Conservation (phyloP, 495 filamentous ascomycete genomes). For the Lichina pygmaea region DNA sequence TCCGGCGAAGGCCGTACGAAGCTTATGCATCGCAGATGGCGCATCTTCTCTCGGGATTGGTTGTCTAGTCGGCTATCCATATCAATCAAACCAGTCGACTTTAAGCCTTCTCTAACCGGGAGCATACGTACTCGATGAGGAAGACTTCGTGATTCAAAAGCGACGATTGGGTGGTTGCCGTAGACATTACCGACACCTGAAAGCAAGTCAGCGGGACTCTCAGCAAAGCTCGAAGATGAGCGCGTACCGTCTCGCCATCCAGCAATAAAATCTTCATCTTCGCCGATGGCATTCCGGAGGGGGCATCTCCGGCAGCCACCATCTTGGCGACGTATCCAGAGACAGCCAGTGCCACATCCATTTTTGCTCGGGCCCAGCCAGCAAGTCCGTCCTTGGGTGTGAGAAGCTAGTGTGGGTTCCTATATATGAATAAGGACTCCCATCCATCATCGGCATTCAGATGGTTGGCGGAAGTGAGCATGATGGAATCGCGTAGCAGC, state of each 20-base stretch:
- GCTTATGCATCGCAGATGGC: slow-evolving; percentile 78
- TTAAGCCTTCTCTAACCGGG: not conserved
- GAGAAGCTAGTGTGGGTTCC: no score
- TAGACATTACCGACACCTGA: slow-evolving; percentile 68
- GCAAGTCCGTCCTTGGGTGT: no score
- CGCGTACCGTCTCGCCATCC: slow-evolving; percentile 70
- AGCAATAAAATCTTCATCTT: slow-evolving; percentile 98
- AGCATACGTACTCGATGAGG: slow-evolving; percentile 44
- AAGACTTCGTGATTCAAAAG: slow-evolving; percentile 95
- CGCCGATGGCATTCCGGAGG: slow-evolving; percentile 39
- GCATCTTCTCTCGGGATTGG: slow-evolving; percentile 80
- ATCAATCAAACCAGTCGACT: slow-evolving; percentile 4
- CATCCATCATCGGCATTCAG: no score
- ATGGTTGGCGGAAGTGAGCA: no score
- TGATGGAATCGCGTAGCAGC: no score
- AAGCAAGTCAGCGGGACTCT: not conserved
- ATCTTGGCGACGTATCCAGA: slow-evolving; percentile 95
- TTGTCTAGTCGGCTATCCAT: slow-evolving; percentile 52
- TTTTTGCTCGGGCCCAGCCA: slow-evolving; percentile 9
- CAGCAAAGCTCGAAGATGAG: not conserved
- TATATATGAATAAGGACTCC: no score
- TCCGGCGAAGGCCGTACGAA: slow-evolving; percentile 79
- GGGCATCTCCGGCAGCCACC: slow-evolving; percentile 61
- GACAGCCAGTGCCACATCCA: slow-evolving; percentile 85
- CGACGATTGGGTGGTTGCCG: slow-evolving; percentile 81